A percentile compares a stretch with the other conserved stretches of the same genome.
Conservation (phyloP, 176 grass and related monocot genomes). For the Lolium rigidum region DNA sequence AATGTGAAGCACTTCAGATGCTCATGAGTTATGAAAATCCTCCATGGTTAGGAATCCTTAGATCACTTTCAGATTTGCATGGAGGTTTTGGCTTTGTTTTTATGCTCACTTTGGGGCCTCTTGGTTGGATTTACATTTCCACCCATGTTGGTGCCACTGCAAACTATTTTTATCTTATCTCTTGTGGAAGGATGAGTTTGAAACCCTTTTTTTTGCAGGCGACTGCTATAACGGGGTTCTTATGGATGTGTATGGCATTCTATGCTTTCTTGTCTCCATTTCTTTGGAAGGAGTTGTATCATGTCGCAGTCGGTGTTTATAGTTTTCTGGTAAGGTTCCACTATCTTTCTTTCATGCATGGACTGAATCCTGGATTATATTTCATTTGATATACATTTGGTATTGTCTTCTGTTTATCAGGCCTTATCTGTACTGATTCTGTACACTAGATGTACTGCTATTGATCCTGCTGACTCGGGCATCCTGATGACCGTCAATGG, state of each 20-base stretch:
- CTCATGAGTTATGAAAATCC: background rate
- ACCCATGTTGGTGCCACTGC: slow-evolving; percentile 1
- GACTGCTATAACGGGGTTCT: slow-evolving; percentile 92
- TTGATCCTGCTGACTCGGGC: slow-evolving; percentile 96
- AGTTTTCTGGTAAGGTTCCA: slow-evolving; percentile 77
- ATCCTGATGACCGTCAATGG: slow-evolving; percentile 75
- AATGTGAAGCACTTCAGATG: slow-evolving; percentile 12
- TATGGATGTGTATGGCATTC: slow-evolving; percentile 87
- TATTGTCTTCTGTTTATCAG: slow-evolving; percentile 55
- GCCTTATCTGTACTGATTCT: slow-evolving; percentile 85
- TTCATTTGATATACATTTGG: slow-evolving; percentile 31
- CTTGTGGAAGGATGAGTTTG: background rate
- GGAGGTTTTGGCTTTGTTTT: slow-evolving; percentile 3
- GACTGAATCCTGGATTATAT: background rate
- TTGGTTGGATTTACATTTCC: slow-evolving; percentile 15
- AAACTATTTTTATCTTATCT: background rate
- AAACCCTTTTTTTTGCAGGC: slow-evolving; percentile 55
- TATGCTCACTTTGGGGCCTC: background rate
- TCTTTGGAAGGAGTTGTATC: slow-evolving; percentile 70
- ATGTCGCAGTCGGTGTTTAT: slow-evolving; percentile 73
- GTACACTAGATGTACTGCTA: slow-evolving; percentile 90
- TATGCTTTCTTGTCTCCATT: slow-evolving; percentile 98
- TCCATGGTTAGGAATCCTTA: background rate
- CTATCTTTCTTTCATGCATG: background rate
- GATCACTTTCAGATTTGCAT: slow-evolving; percentile 5